A percentile compares a stretch with the other conserved stretches of the same genome.
phyloP scores from a whole-genome alignment of 495 filamentous ascomycete species.

The Aspergillus wentii region DNA sequence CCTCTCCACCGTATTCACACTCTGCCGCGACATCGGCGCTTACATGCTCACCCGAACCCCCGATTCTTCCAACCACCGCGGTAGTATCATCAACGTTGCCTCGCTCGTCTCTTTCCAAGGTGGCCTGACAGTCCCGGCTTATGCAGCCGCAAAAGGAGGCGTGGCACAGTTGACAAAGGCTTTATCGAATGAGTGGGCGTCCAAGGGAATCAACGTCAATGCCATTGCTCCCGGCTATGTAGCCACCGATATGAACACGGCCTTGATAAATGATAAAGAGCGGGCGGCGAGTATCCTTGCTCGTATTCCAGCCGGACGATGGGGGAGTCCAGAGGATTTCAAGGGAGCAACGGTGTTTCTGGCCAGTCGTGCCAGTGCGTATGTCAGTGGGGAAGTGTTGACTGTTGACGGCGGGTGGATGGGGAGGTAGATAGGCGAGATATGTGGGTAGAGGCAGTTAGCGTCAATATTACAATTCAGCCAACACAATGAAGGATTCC shows the following conservation, averaged over 20 bases:
- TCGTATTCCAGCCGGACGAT: constrained; percentile 75
- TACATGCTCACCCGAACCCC: constrained; percentile 65
- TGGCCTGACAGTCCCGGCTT: constrained; percentile 76
- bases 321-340: constrained; percentile 39
- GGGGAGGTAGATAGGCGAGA: constrained; percentile 74
- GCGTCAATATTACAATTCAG: too few species aligned
- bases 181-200: constrained; percentile 76
- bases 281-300: constrained; percentile 62
- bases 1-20: constrained; percentile 68
- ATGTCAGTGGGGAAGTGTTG: constrained; percentile 73
- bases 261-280: constrained; percentile 60
- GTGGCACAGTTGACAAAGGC: constrained; percentile 78
- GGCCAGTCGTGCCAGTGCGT: constrained; percentile 57
- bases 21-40: constrained; percentile 71
- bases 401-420: constrained; percentile 90
- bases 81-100: constrained; percentile 77
- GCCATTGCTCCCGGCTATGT: constrained; percentile 73
- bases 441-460: too few species aligned
- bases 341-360: constrained; percentile 34
- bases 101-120: constrained; percentile 79
- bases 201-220: constrained; percentile 66
- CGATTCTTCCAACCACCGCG: constrained; percentile 40
- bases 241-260: constrained; percentile 82
- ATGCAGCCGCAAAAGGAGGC: constrained; percentile 76
- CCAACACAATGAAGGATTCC: too few species aligned